These are phyloP conservation scores for Geotrichum histeridarum DNA, from an alignment of 1,139 yeast species.

Conservation along the genomic window DNA sequence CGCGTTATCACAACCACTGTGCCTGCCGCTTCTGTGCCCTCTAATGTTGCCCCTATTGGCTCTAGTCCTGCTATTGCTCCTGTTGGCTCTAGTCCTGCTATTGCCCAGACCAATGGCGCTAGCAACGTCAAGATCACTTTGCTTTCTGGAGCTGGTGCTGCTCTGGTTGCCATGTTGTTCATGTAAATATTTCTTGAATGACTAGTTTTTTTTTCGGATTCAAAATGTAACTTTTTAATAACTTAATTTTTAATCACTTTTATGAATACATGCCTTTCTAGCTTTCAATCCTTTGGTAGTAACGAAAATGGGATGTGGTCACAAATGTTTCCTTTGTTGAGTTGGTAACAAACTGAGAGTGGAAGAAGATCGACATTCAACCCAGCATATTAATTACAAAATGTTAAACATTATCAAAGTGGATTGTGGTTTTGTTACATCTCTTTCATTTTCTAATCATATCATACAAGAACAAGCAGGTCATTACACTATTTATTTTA, in stretches of 20 bases:
- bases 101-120: not conserved
- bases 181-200: not conserved
- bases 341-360: not conserved
- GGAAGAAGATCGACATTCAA: not conserved
- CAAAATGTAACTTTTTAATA: not conserved
- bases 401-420: too few species aligned
- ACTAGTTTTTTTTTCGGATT: not conserved
- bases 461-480: too few species aligned
- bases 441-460: too few species aligned
- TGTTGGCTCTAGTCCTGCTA: not conserved
- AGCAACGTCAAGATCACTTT: not conserved
- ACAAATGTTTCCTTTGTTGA: too few species aligned
- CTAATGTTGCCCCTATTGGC: not conserved
- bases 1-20: constrained; percentile 7
- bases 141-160: not conserved
- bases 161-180: not conserved
- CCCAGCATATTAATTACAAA: too few species aligned
- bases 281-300: too few species aligned
- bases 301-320: too few species aligned
- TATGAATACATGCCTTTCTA: too few species aligned
- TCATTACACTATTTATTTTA: too few species aligned
- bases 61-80: not conserved
- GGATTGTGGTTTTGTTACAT: too few species aligned
- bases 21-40: constrained; percentile 13
- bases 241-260: too few species aligned